Conservation (phyloP, 2,329 filamentous ascomycete species). For the Phaeosphaeria sp. region DNA sequence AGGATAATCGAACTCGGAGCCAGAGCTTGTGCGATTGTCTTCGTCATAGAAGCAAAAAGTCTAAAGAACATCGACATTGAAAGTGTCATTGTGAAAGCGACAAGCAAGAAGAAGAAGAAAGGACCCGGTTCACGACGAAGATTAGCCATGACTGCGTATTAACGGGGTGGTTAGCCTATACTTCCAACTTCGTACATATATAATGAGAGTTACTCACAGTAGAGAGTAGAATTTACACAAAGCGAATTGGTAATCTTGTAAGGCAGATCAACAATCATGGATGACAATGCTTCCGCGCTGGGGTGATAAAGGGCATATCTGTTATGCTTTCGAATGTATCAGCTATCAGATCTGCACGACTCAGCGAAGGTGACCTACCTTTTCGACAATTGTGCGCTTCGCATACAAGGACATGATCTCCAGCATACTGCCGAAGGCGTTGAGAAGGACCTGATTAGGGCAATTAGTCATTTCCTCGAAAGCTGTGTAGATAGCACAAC, state of each 20-base stretch:
- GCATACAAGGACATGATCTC: constrained; percentile 73
- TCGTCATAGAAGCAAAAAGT: constrained; percentile 73
- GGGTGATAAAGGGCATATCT: constrained; percentile 90
- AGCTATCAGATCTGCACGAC: background rate
- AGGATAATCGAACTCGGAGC: constrained; percentile 62
- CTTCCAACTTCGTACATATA: too few relatives aligned
- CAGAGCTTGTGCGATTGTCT: constrained; percentile 65
- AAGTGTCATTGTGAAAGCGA: constrained; percentile 62
- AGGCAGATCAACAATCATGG: constrained; percentile 81
- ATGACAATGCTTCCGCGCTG: constrained; percentile 79
- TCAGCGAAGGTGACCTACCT: constrained; percentile 45
- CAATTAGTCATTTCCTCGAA: constrained; percentile 22
- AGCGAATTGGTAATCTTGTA: constrained; percentile 75
- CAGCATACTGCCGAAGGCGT: constrained; percentile 61
- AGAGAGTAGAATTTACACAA: constrained; percentile 76
- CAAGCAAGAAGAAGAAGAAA: constrained; percentile 82
- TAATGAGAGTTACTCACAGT: constrained; percentile 56
- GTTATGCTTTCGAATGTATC: constrained; percentile 61
- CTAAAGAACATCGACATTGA: constrained; percentile 85
- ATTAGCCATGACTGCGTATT: constrained; percentile 68
- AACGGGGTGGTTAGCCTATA: background rate
- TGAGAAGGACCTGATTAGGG: constrained; percentile 58
- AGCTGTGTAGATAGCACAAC: too few relatives aligned
- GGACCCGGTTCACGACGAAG: constrained; percentile 72
- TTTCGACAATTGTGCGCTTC: constrained; percentile 87